Evolutionary conservation across 1,139 yeast genomes (phyloP), one percentile per base, ranked within the genome.

Genomic region (Taphrina communis): DNA sequence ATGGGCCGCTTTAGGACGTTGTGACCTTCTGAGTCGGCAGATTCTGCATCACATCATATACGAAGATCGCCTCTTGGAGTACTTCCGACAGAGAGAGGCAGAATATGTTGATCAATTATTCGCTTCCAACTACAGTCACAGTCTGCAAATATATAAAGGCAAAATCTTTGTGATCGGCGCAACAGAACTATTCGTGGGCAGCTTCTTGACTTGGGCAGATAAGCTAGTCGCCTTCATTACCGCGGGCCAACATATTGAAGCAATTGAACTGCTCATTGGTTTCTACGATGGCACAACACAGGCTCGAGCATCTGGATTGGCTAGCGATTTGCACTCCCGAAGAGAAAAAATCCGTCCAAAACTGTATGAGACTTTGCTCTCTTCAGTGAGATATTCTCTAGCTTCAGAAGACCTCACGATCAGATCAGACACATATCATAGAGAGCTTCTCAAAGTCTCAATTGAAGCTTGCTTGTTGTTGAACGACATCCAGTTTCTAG

Each of bases 121-220:
- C 14, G 76, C 81, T 1, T 81, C 79, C 69, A 76, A 78, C 0
- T 80, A 76, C 72, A 70, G 75, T 69, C 76, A 80, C 63, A 76
- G 84, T 12, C 75, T 84, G 52, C 76, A 75, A 52, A 75, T 80
- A 0, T 81, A 78, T 72, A 84, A 82, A 71, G 82, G 84, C 0
- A 80, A 83, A 42, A 58, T 86, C 0, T 84, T 85, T 73, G 69
- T 85, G 1, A 73, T 86, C 67, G 88, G 87, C 1, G 79, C 79
- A 55, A 82, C 80, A 71, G 86, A 82, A 69, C 74, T 86, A 46
- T 79, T 78, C 6, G 81, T 86, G 14, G 95, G 93, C 0, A 80
- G 86, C 17, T 77, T 86, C 14, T 80, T 86, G 5, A 87, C 84
- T 73, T 90, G 97, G 97, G 91, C 92, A 0, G 95, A 89, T 74